Conservation (phyloP, 2,329 filamentous ascomycete species). For the Ophiostoma perfectum region DNA sequence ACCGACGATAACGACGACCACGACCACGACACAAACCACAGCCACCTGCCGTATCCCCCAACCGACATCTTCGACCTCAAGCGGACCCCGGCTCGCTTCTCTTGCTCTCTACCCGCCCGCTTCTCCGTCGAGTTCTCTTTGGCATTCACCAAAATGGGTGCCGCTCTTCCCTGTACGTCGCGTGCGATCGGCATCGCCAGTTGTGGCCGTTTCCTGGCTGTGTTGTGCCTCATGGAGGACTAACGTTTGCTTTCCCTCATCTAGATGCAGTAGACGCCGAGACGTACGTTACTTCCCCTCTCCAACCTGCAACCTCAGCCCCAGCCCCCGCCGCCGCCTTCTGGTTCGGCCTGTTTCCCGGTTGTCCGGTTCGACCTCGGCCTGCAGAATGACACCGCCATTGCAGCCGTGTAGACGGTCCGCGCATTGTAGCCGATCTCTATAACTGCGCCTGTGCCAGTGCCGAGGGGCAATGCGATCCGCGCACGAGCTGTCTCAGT, state of each 20-base stretch:
- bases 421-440: not conserved
- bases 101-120: not conserved
- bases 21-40: no score
- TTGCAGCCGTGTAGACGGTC: not conserved
- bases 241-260: not conserved
- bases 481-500: not conserved
- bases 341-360: not conserved
- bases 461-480: no score
- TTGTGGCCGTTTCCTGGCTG: not conserved
- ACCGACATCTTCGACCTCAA: not conserved
- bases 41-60: no score
- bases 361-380: not conserved
- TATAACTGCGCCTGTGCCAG: not conserved
- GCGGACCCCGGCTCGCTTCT: not conserved
- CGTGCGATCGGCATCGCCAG: constrained; percentile 2
- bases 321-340: not conserved
- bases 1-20: constrained; percentile 4
- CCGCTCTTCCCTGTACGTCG: constrained; percentile 26
- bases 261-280: constrained; percentile 96
- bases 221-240: not conserved
- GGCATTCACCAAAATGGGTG: constrained; percentile 22
- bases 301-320: not conserved
- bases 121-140: not conserved
- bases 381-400: not conserved
- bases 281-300: constrained; percentile 55